Conservation (phyloP, 305 asterid species). For the Fraxinus sp. region DNA sequence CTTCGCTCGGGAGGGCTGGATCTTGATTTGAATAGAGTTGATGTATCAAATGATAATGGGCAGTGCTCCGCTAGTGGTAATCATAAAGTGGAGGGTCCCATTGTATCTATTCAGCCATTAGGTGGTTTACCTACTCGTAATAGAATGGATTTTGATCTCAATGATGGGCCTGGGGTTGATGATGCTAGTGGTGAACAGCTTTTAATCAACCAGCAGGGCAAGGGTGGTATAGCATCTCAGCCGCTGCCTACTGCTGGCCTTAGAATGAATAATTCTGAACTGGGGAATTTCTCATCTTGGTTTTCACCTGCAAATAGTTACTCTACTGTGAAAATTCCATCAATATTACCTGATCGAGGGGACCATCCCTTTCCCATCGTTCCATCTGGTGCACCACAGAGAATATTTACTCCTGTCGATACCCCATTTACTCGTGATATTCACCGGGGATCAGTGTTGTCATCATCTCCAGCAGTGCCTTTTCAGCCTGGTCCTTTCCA, state of each 20-base stretch:
- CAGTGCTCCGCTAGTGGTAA: constrained; percentile 48
- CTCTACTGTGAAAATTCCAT: constrained; percentile 59
- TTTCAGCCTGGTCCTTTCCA: constrained; percentile 60
- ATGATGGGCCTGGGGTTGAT: constrained; percentile 70
- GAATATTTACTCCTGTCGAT: constrained; percentile 52
- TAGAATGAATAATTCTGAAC: constrained; percentile 47
- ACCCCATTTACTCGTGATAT: constrained; percentile 55
- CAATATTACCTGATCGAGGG: constrained; percentile 61
- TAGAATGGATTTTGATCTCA: constrained; percentile 78
- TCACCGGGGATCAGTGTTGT: constrained; percentile 71
- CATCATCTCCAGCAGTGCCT: constrained; percentile 79
- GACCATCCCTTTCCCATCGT: constrained; percentile 58
- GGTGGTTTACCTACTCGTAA: constrained; percentile 41
- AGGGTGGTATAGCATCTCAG: constrained; percentile 45
- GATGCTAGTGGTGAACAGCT: constrained; percentile 52
- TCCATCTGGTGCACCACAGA: constrained; percentile 56
- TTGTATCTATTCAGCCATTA: constrained; percentile 36
- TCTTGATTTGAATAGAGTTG: constrained; percentile 80
- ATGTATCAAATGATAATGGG: constrained; percentile 60
- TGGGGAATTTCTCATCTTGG: constrained; percentile 69
- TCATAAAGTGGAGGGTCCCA: constrained; percentile 35
- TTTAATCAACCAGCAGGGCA: constrained; percentile 39
- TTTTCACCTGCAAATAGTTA: constrained; percentile 61
- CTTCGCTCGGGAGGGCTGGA: constrained; percentile 66
- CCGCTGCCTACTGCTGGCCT: constrained; percentile 39